phyloP scores from a whole-genome alignment of 768 basidiomycete genomes.

The Erythrobasidium yunnanense region DNA sequence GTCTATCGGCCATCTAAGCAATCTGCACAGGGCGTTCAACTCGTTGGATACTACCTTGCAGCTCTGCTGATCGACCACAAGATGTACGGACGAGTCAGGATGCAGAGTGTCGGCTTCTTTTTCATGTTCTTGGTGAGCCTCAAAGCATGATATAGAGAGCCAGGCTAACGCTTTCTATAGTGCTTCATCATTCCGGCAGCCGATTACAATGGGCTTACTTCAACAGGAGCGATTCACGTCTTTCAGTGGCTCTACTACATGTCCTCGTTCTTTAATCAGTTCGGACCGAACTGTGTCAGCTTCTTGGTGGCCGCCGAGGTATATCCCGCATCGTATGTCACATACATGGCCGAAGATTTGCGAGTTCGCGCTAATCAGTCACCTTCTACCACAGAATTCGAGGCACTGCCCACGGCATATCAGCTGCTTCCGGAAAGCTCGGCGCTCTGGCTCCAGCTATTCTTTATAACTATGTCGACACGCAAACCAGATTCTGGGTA shows the following conservation, averaged over 20 bases:
- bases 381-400: no score
- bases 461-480: slow-evolving; percentile 43
- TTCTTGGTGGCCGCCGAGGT: slow-evolving; percentile 46
- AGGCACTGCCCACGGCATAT: slow-evolving; percentile 44
- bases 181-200: no score
- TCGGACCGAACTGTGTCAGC: slow-evolving; percentile 39
- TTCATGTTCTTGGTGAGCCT: slow-evolving; percentile 39
- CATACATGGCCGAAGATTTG: no score
- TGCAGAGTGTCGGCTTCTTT: slow-evolving; percentile 40
- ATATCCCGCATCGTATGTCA: no score
- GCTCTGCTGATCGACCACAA: slow-evolving; percentile 45
- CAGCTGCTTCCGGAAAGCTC: slow-evolving; percentile 43
- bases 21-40: slow-evolving; percentile 43
- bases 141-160: no score
- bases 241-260: slow-evolving; percentile 43
- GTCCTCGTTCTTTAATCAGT: neutral
- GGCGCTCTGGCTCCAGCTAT: slow-evolving; percentile 43
- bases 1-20: slow-evolving; percentile 43
- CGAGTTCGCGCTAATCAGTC: no score
- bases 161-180: no score
- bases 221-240: slow-evolving; percentile 38
- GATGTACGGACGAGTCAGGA: slow-evolving; percentile 26
- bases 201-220: no score
- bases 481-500: slow-evolving; percentile 42
- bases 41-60: slow-evolving; percentile 44